Evolutionary conservation across 208 protist species (phyloP).

Genomic region (Trypanosomatidae sp.): DNA sequence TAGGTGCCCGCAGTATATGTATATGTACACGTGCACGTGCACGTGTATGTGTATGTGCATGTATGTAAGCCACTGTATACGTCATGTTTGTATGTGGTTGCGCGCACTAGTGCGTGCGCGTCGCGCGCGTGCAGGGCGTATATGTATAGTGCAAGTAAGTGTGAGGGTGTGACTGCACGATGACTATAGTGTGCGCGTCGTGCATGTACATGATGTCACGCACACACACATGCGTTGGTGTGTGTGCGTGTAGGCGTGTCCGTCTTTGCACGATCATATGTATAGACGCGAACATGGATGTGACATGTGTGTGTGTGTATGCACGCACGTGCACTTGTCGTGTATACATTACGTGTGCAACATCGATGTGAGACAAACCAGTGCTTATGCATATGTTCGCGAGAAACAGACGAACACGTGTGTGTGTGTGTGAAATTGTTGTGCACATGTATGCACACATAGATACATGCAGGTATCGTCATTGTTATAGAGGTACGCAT

Average conservation of each 20-base stretch:
- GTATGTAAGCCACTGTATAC: no score
- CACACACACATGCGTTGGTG: no score
- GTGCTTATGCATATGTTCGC: background rate
- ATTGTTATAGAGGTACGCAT: background rate
- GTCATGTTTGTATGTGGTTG: no score
- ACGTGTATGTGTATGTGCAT: no score
- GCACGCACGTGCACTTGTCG: no score
- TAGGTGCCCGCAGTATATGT: no score
- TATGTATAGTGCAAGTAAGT: background rate
- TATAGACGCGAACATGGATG: background rate
- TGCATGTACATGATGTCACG: no score
- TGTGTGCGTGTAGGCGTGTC: background rate
- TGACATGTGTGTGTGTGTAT: no score
- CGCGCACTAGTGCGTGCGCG: no score
- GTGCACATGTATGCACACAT: background rate
- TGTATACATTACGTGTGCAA: background rate
- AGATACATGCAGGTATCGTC: background rate
- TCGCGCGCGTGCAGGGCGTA: background rate
- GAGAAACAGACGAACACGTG: background rate
- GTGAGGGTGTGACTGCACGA: background rate
- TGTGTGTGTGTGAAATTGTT: no score
- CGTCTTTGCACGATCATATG: background rate
- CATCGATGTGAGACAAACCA: background rate
- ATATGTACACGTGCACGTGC: no score
- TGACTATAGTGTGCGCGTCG: background rate